Evolutionary conservation across 768 basidiomycete species (phyloP).

Genomic region (Boletus reticulatus): DNA sequence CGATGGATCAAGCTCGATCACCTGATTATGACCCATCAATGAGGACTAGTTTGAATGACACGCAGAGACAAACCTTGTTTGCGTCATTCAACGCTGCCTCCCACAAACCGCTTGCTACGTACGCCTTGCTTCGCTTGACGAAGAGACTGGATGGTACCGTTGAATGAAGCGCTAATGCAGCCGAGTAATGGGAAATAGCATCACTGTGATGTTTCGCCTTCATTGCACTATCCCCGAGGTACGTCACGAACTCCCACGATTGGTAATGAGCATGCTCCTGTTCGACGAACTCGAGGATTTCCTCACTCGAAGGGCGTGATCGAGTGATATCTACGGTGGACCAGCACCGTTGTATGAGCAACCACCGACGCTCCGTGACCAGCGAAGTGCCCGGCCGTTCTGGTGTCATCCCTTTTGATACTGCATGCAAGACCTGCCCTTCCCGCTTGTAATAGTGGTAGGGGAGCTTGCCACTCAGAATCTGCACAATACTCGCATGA

Average conservation of each 20-base stretch:
- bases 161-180: too few species aligned
- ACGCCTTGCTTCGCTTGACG: background rate
- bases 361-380: constrained; percentile 10
- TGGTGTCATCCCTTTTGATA: constrained; percentile 4
- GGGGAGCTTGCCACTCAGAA: background rate
- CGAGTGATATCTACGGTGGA: constrained; percentile 3
- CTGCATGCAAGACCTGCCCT: constrained; percentile 8
- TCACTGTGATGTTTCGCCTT: too few species aligned
- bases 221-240: too few species aligned
- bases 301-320: constrained; percentile 28
- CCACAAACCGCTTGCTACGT: background rate
- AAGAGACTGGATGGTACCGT: too few species aligned
- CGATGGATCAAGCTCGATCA: too few species aligned
- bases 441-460: constrained; percentile 1
- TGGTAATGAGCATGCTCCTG: background rate
- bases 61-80: background rate
- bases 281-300: constrained; percentile 15
- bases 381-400: background rate
- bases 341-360: constrained; percentile 15
- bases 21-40: background rate
- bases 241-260: too few species aligned
- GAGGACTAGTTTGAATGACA: too few species aligned
- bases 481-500: background rate
- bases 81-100: background rate
- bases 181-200: too few species aligned